Evolutionary conservation across 2,329 filamentous ascomycete genomes (phyloP).

Genomic region (Emergomyces orientalis): DNA sequence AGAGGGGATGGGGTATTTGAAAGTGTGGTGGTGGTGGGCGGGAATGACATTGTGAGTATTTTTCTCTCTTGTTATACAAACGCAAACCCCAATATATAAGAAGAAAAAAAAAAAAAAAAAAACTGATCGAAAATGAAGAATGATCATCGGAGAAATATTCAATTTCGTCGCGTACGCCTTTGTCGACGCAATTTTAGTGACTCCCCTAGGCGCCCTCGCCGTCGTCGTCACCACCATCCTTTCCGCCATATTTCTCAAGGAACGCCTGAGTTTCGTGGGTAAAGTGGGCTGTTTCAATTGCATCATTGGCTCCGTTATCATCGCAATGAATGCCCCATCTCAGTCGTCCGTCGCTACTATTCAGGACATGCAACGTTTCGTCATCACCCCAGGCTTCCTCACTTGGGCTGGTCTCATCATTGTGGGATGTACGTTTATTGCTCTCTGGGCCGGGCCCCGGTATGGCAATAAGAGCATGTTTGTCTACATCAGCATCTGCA

Average conservation of each 20-base stretch:
- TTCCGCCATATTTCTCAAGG: constrained; percentile 91
- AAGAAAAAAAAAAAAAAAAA: no score
- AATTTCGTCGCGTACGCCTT: constrained; percentile 98
- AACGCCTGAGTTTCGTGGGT: constrained; percentile 87
- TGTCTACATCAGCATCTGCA: constrained; percentile 94
- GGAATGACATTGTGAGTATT: constrained; percentile 37
- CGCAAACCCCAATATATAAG: background rate
- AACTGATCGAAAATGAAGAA: constrained; percentile 53
- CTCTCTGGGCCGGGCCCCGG: constrained; percentile 70
- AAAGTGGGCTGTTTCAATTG: constrained; percentile 95
- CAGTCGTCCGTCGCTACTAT: constrained; percentile 79
- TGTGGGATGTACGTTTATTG: constrained; percentile 59
- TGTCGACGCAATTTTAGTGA: constrained; percentile 91
- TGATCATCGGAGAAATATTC: constrained; percentile 94
- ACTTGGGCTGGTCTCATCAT: constrained; percentile 76
- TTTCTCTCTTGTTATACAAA: background rate
- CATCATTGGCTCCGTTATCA: constrained; percentile 85
- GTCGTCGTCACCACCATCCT: constrained; percentile 88
- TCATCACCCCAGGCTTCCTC: constrained; percentile 78
- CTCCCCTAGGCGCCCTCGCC: constrained; percentile 78
- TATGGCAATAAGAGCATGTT: constrained; percentile 98
- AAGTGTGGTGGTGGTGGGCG: constrained; percentile 88
- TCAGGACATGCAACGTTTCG: constrained; percentile 83
- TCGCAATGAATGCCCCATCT: constrained; percentile 84
- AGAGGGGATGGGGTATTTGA: constrained; percentile 94